A percentile compares a stretch with the other conserved stretches of the same genome.
Conservation (phyloP, 139 green algal species). For the Micractinium sp. region DNA sequence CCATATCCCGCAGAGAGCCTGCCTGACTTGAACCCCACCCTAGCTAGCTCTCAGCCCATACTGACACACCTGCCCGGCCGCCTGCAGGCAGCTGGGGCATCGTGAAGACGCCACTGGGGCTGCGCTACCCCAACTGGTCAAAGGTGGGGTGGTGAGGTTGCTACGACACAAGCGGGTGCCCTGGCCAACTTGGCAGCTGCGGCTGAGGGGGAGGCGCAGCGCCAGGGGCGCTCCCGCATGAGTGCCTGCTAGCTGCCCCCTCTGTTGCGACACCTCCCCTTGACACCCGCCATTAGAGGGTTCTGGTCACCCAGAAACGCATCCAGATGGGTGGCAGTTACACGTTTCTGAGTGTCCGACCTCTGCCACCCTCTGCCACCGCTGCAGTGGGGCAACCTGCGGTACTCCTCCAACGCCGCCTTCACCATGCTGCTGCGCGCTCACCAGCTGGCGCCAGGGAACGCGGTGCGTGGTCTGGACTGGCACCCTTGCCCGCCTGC, state of each 20-base stretch:
- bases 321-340: no score
- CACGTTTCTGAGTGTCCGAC: no score
- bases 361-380: background rate
- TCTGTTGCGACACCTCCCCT: no score
- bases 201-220: background rate
- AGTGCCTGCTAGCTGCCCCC: background rate
- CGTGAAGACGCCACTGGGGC: conserved; percentile 9
- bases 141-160: background rate
- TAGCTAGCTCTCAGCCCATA: background rate
- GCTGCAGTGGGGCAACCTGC: conserved; percentile 44
- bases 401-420: background rate
- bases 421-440: conserved; percentile 28
- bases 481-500: background rate
- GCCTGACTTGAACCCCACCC: background rate
- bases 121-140: conserved; percentile 24
- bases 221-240: no score
- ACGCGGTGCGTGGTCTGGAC: background rate
- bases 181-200: no score
- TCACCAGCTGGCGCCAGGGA: background rate
- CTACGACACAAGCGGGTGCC: no score
- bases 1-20: background rate
- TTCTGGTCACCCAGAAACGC: no score
- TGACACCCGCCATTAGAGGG: no score
- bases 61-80: no score
- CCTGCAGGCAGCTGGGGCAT: conserved; percentile 27